Percentiles rank a stretch among this genome's conserved stretches.
These are phyloP conservation scores for Cryptococcus neoformans DNA, from an alignment of 1,284 basidiomycete species.

Conservation along the genomic window DNA sequence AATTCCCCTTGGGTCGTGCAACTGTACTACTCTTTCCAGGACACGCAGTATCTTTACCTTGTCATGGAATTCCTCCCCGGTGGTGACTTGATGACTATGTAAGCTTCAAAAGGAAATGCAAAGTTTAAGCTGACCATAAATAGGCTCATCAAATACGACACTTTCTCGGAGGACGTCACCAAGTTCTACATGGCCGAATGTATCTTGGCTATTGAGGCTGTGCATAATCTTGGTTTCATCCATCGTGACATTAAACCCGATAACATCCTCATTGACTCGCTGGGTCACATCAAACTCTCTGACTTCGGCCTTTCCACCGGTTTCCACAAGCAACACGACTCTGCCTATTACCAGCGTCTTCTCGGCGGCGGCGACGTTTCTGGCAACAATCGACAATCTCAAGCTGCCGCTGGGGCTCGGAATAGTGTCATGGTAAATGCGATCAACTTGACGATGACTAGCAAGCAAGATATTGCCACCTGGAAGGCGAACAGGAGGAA, in stretches of 20 bases:
- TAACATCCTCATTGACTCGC: slow-evolving; percentile 94
- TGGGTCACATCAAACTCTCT: slow-evolving; percentile 91
- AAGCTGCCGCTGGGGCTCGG: slow-evolving; percentile 51
- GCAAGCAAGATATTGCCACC: slow-evolving; percentile 89
- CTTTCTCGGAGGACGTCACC: slow-evolving; percentile 97
- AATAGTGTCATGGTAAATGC: slow-evolving; percentile 96
- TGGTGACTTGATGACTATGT: slow-evolving; percentile 84
- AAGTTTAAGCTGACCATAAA: slow-evolving; percentile 3
- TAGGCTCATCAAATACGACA: slow-evolving; percentile 99
- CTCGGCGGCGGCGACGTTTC: slow-evolving; percentile 60
- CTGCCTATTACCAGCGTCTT: slow-evolving; percentile 89
- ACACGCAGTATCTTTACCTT: slow-evolving; percentile 90
- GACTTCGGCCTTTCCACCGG: slow-evolving; percentile 95
- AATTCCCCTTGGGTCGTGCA: slow-evolving; percentile 98
- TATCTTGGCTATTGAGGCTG: slow-evolving; percentile 95
- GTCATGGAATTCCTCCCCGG: slow-evolving; percentile 99
- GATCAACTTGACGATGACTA: slow-evolving; percentile 91
- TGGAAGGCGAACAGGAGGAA: slow-evolving; percentile 99
- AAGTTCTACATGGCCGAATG: slow-evolving; percentile 99
- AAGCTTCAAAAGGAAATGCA: slow-evolving; percentile 10
- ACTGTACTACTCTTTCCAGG: slow-evolving; percentile 98
- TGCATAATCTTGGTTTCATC: slow-evolving; percentile 98
- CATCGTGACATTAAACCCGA: slow-evolving; percentile 97
- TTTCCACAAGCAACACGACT: slow-evolving; percentile 92
- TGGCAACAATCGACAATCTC: slow-evolving; percentile 6